phyloP scores from a whole-genome alignment of 1,284 basidiomycete genomes.

The Afroboletus lepidellus region DNA sequence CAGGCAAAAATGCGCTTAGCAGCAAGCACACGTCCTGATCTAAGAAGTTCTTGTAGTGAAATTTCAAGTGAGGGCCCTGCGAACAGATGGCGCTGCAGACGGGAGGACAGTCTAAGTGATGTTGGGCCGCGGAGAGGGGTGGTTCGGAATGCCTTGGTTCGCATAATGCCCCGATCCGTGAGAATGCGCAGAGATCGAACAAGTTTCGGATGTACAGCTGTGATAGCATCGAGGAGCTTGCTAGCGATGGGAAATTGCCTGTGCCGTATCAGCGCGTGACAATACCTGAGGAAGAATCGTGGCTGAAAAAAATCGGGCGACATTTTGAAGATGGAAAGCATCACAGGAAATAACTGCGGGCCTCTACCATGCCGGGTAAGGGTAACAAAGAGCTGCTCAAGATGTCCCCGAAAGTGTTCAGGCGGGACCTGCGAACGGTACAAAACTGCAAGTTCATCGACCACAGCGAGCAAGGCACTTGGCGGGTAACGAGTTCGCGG shows the following conservation, averaged over 20 bases:
- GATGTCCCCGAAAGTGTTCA: conserved; percentile 28
- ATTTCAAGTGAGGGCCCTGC: conserved; percentile 12
- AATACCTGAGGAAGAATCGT: conserved; percentile 27
- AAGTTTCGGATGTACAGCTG: conserved; percentile 10
- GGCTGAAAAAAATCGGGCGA: conserved; percentile 21
- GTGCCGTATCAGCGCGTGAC: conserved; percentile 14
- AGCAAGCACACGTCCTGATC: conserved; percentile 34
- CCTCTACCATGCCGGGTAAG: conserved; percentile 23
- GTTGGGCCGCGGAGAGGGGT: conserved; percentile 2
- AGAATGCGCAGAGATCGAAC: conserved; percentile 12
- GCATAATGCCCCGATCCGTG: conserved; percentile 5
- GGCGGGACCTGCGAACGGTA: conserved; percentile 26
- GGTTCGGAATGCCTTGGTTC: conserved; percentile 10
- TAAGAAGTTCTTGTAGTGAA: conserved; percentile 23
- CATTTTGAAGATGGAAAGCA: conserved; percentile 21
- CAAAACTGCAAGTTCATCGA: conserved; percentile 19
- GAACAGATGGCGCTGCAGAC: conserved; percentile 8
- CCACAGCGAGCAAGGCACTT: conserved; percentile 13
- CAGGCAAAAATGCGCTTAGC: conserved; percentile 43
- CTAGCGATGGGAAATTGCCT: conserved; percentile 17
- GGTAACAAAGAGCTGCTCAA: conserved; percentile 26
- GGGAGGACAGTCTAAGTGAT: conserved; percentile 23
- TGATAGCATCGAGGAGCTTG: conserved; percentile 17
- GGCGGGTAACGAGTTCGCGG: conserved; percentile 8
- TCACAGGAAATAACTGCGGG: conserved; percentile 13